Percentiles rank a stretch among this genome's conserved stretches.
Conservation (phyloP, 345 rosid species). For the Gossypium stocksii region DNA sequence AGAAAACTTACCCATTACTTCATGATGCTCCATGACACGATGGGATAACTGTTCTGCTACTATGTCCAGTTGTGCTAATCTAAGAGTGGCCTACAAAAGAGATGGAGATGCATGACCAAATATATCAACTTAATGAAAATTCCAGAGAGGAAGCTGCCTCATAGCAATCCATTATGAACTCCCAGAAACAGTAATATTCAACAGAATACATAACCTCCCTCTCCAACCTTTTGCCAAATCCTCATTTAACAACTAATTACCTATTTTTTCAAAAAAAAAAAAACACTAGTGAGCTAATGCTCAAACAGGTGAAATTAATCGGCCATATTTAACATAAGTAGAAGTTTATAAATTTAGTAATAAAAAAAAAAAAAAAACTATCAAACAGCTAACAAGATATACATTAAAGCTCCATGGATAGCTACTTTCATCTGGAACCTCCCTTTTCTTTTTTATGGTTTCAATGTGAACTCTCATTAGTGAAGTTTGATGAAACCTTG, state of each 20-base stretch:
- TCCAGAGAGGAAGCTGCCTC: slow-evolving; percentile 1
- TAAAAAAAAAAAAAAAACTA: background rate
- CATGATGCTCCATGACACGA: slow-evolving; percentile 93
- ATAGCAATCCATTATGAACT: background rate
- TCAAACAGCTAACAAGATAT: slow-evolving; percentile 12
- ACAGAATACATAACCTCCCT: background rate
- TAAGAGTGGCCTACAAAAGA: slow-evolving; percentile 68
- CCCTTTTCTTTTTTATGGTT: background rate
- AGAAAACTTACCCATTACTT: slow-evolving; percentile 86
- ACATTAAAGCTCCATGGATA: slow-evolving; percentile 22
- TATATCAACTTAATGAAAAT: slow-evolving; percentile 9
- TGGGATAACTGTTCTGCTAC: slow-evolving; percentile 75
- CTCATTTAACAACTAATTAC: background rate
- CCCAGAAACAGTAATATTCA: background rate
- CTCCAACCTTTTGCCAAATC: background rate
- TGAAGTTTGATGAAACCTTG: slow-evolving; percentile 20
- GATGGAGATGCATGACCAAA: slow-evolving; percentile 15
- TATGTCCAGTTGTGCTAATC: slow-evolving; percentile 83
- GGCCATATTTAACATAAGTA: background rate
- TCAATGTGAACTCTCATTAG: slow-evolving; percentile 2
- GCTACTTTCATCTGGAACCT: slow-evolving; percentile 11
- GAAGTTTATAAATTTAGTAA: background rate
- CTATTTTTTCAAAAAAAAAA: no score
- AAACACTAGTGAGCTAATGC: background rate
- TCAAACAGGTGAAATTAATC: background rate